Percentiles rank a stretch among this genome's conserved stretches.
phyloP scores from a whole-genome alignment of 306 rosid genomes.

The Aeschynomene evenia region DNA sequence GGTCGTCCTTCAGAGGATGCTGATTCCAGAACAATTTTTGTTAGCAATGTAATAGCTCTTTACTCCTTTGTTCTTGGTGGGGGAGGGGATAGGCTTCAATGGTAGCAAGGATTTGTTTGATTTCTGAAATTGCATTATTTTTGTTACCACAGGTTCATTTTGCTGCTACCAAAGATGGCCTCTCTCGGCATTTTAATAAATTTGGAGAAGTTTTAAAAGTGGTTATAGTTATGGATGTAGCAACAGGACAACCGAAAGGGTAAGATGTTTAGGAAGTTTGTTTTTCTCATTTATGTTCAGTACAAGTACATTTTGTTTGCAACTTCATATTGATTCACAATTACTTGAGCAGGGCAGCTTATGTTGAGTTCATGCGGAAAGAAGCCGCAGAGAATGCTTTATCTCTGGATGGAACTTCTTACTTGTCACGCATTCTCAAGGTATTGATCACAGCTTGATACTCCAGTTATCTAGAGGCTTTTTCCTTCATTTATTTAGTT shows the following conservation, averaged over 20 bases:
- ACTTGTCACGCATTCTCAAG: constrained; percentile 94
- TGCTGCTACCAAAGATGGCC: constrained; percentile 89
- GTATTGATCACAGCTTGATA: constrained; percentile 41
- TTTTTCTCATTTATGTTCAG: constrained; percentile 11
- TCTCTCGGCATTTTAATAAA: constrained; percentile 84
- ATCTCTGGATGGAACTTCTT: constrained; percentile 89
- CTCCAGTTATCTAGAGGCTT: not conserved
- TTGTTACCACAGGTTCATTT: constrained; percentile 72
- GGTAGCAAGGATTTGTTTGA: constrained; percentile 26
- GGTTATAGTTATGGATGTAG: constrained; percentile 67
- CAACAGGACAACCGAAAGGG: constrained; percentile 94
- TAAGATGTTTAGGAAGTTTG: constrained; percentile 36
- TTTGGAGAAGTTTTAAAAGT: constrained; percentile 88
- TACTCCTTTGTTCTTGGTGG: constrained; percentile 26
- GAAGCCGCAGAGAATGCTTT: constrained; percentile 88
- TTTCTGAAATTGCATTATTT: constrained; percentile 11
- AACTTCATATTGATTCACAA: constrained; percentile 19
- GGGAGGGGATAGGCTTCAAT: constrained; percentile 9
- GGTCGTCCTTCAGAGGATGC: constrained; percentile 77
- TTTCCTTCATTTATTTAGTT: not conserved
- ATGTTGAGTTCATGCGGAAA: constrained; percentile 88
- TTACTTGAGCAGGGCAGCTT: constrained; percentile 78
- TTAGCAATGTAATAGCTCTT: constrained; percentile 74
- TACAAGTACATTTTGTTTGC: not conserved
- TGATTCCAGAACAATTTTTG: constrained; percentile 85